phyloP scores from a whole-genome alignment of 1,284 basidiomycete species.

The Cystobasidium pallidum region DNA sequence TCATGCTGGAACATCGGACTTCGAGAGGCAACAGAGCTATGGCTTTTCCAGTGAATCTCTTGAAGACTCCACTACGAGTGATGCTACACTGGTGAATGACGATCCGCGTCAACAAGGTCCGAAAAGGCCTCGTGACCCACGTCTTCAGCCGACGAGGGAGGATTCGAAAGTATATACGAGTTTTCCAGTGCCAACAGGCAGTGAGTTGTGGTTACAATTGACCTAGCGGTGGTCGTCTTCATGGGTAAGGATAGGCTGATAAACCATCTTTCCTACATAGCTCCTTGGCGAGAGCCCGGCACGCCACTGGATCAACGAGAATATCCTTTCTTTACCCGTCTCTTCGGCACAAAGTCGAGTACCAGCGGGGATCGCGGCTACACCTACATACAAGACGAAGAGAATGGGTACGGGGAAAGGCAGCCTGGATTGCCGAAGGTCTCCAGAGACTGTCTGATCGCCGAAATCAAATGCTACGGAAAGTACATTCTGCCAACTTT shows the following conservation, averaged over 20 bases:
- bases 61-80: neutral
- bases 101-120: neutral
- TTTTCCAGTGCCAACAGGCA: constrained; percentile 24
- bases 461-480: constrained; percentile 44
- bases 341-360: constrained; percentile 10
- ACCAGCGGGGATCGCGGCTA: neutral
- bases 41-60: constrained; percentile 34
- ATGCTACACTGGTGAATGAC: constrained; percentile 12
- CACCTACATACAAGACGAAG: constrained; percentile 13
- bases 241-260: too few species aligned
- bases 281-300: constrained; percentile 22
- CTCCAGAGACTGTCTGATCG: constrained; percentile 28
- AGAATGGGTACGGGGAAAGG: neutral
- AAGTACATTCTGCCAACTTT: constrained; percentile 25
- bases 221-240: too few species aligned
- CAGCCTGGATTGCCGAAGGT: constrained; percentile 43
- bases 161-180: constrained; percentile 41
- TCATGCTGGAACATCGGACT: neutral
- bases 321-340: constrained; percentile 21
- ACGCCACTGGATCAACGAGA: constrained; percentile 18
- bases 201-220: constrained; percentile 17
- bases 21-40: constrained; percentile 40
- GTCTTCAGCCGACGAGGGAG: constrained; percentile 16
- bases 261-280: constrained; percentile 5
- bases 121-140: neutral